phyloP scores from a whole-genome alignment of 495 filamentous ascomycete species.

The Saxophila tyrrhenica region DNA sequence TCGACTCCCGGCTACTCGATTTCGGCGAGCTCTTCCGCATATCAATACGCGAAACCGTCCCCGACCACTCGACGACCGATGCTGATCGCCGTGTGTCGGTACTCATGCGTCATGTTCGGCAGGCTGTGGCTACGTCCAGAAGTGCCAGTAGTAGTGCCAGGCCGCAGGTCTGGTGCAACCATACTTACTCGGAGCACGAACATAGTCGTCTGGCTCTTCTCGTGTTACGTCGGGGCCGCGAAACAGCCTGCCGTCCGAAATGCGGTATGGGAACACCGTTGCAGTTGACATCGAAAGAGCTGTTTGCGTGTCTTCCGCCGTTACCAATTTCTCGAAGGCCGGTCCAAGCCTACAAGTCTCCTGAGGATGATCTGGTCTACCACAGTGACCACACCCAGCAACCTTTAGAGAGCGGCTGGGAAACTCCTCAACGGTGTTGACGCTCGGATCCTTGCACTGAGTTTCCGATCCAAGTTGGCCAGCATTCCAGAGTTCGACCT shows the following conservation, averaged over 20 bases:
- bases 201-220: neutral
- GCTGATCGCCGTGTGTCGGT: slow-evolving; percentile 3
- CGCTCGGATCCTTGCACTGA: too few species aligned
- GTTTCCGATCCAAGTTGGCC: too few species aligned
- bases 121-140: too few species aligned
- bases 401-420: too few species aligned
- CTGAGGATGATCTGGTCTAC: too few species aligned
- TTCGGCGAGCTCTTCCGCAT: slow-evolving; percentile 1
- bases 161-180: neutral
- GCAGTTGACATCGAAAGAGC: neutral
- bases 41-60: neutral
- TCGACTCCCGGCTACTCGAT: slow-evolving; percentile 7
- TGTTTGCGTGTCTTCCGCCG: neutral
- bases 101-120: slow-evolving; percentile 6
- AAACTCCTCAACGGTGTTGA: too few species aligned
- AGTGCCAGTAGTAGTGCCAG: neutral
- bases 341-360: too few species aligned
- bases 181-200: neutral
- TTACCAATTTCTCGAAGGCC: too few species aligned
- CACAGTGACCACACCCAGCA: too few species aligned
- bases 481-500: too few species aligned
- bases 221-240: neutral
- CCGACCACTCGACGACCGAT: slow-evolving; percentile 1
- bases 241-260: neutral
- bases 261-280: neutral